Conservation (phyloP, 306 rosid genomes). For the Lithocarpus polystachyus region DNA sequence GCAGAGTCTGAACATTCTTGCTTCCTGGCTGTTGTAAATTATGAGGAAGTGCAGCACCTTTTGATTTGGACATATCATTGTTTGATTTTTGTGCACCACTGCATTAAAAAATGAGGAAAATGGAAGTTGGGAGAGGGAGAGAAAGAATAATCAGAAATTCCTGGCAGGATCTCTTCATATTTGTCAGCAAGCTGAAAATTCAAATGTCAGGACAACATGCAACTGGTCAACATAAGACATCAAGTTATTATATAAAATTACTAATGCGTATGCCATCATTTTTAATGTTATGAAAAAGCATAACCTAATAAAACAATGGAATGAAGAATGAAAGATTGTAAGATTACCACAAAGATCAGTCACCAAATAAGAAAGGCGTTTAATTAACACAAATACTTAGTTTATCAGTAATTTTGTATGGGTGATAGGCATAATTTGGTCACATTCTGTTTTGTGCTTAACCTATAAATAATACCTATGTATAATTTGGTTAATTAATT, state of each 20-base stretch:
- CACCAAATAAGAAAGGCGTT: too few species aligned
- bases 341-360: too few species aligned
- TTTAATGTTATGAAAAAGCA: background rate
- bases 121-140: background rate
- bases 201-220: background rate
- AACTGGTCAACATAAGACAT: background rate
- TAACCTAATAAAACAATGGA: background rate
- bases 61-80: constrained; percentile 48
- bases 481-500: too few species aligned
- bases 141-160: background rate
- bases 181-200: background rate
- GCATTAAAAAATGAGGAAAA: constrained; percentile 14
- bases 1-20: constrained; percentile 48
- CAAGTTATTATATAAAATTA: background rate
- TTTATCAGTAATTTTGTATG: too few species aligned
- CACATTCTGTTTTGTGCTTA: too few species aligned
- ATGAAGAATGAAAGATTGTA: background rate
- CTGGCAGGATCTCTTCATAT: background rate
- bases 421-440: too few species aligned
- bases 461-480: too few species aligned
- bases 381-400: too few species aligned
- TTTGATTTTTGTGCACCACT: constrained; percentile 38
- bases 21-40: constrained; percentile 51
- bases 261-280: background rate
- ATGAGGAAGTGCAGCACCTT: constrained; percentile 33